These are phyloP conservation scores for Corylus avellana DNA, from an alignment of 306 rosid genomes.

Conservation along the genomic window DNA sequence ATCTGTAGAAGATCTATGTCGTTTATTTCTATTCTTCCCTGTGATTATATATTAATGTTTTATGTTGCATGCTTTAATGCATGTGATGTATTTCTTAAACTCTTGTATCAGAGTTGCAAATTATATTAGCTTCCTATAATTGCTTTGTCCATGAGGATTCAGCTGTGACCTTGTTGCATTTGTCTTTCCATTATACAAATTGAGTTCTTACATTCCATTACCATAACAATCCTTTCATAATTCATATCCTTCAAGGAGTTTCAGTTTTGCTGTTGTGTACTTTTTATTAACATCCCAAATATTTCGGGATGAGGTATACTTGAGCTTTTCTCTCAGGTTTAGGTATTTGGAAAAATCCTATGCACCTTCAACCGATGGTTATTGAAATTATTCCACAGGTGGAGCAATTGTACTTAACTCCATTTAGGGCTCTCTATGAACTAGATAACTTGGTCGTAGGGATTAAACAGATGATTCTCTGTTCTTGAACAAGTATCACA, in stretches of 20 bases:
- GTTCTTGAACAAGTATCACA: neutral
- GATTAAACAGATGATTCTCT: neutral
- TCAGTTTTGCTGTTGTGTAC: neutral
- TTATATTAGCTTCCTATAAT: neutral
- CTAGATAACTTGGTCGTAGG: neutral
- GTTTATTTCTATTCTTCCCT: neutral
- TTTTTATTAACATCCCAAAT: neutral
- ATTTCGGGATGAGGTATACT: conserved; percentile 5
- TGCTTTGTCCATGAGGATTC: neutral
- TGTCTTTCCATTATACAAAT: neutral
- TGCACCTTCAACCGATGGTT: neutral
- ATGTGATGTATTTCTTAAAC: neutral
- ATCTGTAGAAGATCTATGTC: neutral
- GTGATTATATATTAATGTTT: neutral
- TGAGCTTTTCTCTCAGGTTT: neutral
- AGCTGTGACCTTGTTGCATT: neutral
- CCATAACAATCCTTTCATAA: neutral
- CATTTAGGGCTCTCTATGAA: neutral
- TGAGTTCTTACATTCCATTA: neutral
- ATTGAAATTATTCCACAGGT: neutral
- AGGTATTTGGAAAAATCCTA: neutral
- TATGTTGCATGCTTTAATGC: neutral
- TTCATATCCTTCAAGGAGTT: neutral
- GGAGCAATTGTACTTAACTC: neutral
- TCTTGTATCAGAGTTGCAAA: neutral